Conservation (phyloP, 805 yeast genomes). For the Cyberlindnera americana region DNA sequence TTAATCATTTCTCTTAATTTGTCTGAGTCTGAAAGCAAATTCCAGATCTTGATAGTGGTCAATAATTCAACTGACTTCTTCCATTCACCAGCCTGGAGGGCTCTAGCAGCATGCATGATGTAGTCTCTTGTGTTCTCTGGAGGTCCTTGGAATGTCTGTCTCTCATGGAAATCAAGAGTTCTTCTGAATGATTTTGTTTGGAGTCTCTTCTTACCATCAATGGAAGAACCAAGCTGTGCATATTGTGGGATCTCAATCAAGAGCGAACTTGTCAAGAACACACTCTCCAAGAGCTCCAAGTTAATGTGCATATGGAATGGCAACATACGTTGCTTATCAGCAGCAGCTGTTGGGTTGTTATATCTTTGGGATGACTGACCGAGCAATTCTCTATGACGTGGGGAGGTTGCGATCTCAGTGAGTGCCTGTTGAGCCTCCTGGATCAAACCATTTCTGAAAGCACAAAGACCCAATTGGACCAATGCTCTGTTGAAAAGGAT, state of each 20-base stretch:
- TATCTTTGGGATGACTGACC: slow-evolving; percentile 86
- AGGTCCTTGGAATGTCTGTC: slow-evolving; percentile 95
- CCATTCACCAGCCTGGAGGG: slow-evolving; percentile 91
- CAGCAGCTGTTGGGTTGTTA: slow-evolving; percentile 47
- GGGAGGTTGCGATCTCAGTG: slow-evolving; percentile 82
- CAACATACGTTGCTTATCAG: slow-evolving; percentile 75
- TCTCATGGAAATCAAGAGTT: slow-evolving; percentile 86
- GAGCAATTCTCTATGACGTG: slow-evolving; percentile 83
- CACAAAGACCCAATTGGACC: slow-evolving; percentile 93
- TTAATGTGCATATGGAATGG: slow-evolving; percentile 99
- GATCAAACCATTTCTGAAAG: slow-evolving; percentile 86
- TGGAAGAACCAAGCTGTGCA: slow-evolving; percentile 60
- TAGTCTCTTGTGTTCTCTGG: slow-evolving; percentile 95
- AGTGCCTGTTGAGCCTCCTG: slow-evolving; percentile 83
- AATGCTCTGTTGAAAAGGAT: slow-evolving; percentile 92
- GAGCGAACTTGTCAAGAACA: slow-evolving; percentile 84
- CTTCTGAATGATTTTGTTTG: slow-evolving; percentile 84
- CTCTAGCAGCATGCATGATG: slow-evolving; percentile 87
- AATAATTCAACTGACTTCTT: slow-evolving; percentile 66
- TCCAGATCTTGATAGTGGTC: slow-evolving; percentile 81
- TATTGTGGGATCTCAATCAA: slow-evolving; percentile 88
- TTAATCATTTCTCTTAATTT: slow-evolving; percentile 67
- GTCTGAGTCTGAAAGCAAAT: slow-evolving; percentile 66
- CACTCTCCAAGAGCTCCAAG: slow-evolving; percentile 90
- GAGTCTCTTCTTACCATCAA: slow-evolving; percentile 58